These are phyloP conservation scores for Symbiotaphrina buchneri DNA, from an alignment of 495 filamentous ascomycete genomes.

Conservation along the genomic window DNA sequence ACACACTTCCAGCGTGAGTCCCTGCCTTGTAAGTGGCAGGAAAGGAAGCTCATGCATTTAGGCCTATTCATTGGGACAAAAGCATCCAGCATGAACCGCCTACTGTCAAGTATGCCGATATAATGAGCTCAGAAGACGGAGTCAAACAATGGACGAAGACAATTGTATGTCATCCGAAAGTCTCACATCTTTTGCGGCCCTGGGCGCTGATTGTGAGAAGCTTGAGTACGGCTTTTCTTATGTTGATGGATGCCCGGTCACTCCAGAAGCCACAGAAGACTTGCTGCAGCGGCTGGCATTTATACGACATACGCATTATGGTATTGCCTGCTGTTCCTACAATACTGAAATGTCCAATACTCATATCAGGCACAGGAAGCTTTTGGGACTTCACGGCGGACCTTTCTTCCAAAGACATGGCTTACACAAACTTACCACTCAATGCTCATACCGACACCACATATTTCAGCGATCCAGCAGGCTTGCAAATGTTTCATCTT, in stretches of 20 bases:
- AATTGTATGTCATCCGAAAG: no score
- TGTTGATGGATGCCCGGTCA: slow-evolving; percentile 38
- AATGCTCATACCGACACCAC: slow-evolving; percentile 77
- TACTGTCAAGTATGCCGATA: slow-evolving; percentile 27
- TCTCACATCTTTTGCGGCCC: slow-evolving; percentile 11
- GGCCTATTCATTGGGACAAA: slow-evolving; percentile 13
- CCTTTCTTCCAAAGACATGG: slow-evolving; percentile 69
- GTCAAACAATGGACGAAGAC: slow-evolving; percentile 30
- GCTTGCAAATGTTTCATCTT: slow-evolving; percentile 77
- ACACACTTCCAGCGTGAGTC: slow-evolving; percentile 2
- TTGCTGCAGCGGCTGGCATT: slow-evolving; percentile 63
- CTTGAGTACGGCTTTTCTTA: slow-evolving; percentile 45
- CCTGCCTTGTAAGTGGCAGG: not conserved
- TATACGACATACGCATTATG: slow-evolving; percentile 76
- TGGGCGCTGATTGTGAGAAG: slow-evolving; percentile 11
- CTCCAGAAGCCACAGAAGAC: slow-evolving; percentile 40
- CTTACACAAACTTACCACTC: slow-evolving; percentile 67
- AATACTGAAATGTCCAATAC: not conserved
- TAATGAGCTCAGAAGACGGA: slow-evolving; percentile 32
- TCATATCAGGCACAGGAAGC: slow-evolving; percentile 25
- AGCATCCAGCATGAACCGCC: slow-evolving; percentile 21
- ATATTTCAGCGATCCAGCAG: slow-evolving; percentile 78
- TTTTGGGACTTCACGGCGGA: slow-evolving; percentile 93
- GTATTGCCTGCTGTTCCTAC: slow-evolving; percentile 13
- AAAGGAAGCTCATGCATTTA: not conserved